Evolutionary conservation across 768 basidiomycete genomes (phyloP), one percentile per base, ranked within the genome.

Genomic region (Trametes sanguinea): DNA sequence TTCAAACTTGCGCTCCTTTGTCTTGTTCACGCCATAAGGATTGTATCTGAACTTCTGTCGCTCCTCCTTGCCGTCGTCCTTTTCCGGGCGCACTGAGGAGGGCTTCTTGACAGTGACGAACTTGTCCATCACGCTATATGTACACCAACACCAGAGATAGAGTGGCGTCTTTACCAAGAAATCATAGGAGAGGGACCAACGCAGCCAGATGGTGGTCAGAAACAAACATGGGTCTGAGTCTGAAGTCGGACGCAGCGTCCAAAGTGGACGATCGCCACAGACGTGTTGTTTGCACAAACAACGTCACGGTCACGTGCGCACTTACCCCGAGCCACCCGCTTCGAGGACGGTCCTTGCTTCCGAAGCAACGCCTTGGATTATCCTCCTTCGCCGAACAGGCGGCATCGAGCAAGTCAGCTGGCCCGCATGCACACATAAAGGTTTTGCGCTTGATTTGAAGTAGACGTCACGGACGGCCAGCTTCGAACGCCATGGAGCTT

Each of bases 91-190:
- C n/a, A 48, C 47, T 11, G 71, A 56, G 1, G 69, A 59, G 5
- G 68, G 63, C 39, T 73, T 72, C 51, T 62, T 64, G 50, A 72
- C 67, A 14, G 60, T 72, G 35, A 76, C 69, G 61, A 73, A 75
- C 52, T 70, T 73, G 65, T 76, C 74, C 75, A 76, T 76, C 47
- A 60, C 44, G 30, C 22, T 22, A n/a, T 51, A 57, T 54, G 43
- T 42, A 60, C 47, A 60, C 17, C 16, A 29, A 43, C 16, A 17
- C 13, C 16, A 13, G 22, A 11, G 10, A 22, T 37, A 13, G 42
- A 35, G 17, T 32, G n/a, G 40, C n/a, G 35, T 27, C 35, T 6
- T 10, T 17, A 39, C 39, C 48, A 62, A 54, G 3, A 16, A 53
- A 27, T 39, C 37, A 51, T 44, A 50, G 52, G 53, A 45, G 45